These are phyloP conservation scores for Platanthera zijinensis DNA, from an alignment of 106 monocot species.

Conservation along the genomic window DNA sequence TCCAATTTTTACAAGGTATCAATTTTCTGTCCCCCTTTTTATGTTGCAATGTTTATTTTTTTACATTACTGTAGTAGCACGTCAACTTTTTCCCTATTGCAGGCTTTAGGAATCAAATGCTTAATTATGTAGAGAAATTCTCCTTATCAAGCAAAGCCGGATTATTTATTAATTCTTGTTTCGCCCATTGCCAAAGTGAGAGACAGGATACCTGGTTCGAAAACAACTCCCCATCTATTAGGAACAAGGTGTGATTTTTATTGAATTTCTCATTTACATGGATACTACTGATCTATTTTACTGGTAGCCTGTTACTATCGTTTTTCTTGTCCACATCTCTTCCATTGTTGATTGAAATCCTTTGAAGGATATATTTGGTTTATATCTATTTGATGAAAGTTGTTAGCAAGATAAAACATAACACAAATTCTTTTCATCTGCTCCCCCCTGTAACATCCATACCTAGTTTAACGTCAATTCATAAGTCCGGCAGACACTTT, in stretches of 20 bases:
- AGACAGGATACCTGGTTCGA: constrained; percentile 53
- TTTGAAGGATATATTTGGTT: background rate
- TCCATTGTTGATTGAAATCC: background rate
- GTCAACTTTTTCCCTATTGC: background rate
- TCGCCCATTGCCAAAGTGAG: constrained; percentile 62
- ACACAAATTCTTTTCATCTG: background rate
- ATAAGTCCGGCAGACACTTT: no score
- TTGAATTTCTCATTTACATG: background rate
- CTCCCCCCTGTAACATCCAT: background rate
- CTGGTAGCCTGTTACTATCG: background rate
- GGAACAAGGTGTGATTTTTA: constrained; percentile 31
- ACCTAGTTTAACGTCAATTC: no score
- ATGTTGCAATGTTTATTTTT: background rate
- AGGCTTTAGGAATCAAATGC: constrained; percentile 52
- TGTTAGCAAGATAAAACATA: background rate
- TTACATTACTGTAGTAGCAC: background rate
- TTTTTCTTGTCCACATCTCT: background rate
- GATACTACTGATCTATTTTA: background rate
- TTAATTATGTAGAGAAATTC: constrained; percentile 29
- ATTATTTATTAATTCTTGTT: constrained; percentile 62
- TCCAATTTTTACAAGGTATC: constrained; percentile 64
- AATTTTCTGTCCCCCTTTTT: background rate
- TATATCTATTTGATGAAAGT: background rate
- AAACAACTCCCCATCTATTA: constrained; percentile 32
- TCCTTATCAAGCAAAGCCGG: constrained; percentile 33